A percentile compares a stretch with the other conserved stretches of the same genome.
phyloP scores from a whole-genome alignment of 2,329 filamentous ascomycete genomes.

The Daldinia eschscholtzii region DNA sequence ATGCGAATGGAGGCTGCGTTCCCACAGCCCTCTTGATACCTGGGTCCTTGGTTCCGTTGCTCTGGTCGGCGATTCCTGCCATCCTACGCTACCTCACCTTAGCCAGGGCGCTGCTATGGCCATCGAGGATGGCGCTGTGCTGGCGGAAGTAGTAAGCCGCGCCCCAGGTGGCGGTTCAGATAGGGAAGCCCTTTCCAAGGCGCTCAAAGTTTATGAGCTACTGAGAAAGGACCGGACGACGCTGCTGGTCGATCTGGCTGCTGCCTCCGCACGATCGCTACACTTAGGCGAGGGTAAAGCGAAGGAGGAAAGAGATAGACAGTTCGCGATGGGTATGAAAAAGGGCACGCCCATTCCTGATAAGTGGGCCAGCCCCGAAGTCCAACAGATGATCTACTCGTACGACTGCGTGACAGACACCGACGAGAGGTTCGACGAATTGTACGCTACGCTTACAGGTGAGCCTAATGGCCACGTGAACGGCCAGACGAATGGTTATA shows the following conservation, averaged over 20 bases:
- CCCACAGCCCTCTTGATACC: conserved; percentile 67
- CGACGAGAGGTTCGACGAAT: conserved; percentile 63
- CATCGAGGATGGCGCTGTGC: conserved; percentile 73
- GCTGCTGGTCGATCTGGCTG: conserved; percentile 66
- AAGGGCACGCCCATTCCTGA: conserved; percentile 68
- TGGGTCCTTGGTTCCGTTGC: conserved; percentile 70
- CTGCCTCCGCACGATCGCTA: conserved; percentile 64
- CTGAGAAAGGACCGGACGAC: conserved; percentile 68
- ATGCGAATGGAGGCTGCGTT: conserved; percentile 73
- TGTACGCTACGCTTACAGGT: conserved; percentile 55
- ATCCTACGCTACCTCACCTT: conserved; percentile 76
- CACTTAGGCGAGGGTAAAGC: conserved; percentile 70
- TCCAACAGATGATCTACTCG: conserved; percentile 75
- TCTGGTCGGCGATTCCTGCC: conserved; percentile 74
- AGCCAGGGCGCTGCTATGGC: conserved; percentile 77
- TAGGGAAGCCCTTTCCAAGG: conserved; percentile 59
- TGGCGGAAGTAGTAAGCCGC: conserved; percentile 64
- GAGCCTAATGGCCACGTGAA: conserved; percentile 30
- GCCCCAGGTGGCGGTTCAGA: conserved; percentile 53
- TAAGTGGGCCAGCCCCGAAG: conserved; percentile 78
- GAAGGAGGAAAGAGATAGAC: conserved; percentile 69
- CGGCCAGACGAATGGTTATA: conserved; percentile 29
- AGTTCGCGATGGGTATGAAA: conserved; percentile 65
- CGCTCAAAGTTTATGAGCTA: conserved; percentile 67
- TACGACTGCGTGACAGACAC: conserved; percentile 71